Conservation (phyloP, 1,284 basidiomycete genomes). For the Amylostereum areolatum region DNA sequence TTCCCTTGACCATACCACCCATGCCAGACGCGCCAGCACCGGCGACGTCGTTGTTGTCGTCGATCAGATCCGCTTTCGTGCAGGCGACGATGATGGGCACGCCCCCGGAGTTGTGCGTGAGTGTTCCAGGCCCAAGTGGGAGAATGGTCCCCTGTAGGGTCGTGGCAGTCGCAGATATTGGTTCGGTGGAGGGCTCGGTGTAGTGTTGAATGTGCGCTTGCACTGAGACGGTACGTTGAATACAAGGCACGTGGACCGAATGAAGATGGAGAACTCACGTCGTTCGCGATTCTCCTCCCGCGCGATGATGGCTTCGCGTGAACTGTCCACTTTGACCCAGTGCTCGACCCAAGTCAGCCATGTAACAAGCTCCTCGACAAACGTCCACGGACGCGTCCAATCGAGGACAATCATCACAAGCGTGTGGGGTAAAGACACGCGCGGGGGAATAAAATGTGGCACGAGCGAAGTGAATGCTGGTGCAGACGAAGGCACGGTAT, state of each 20-base stretch:
- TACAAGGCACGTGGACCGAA: not conserved
- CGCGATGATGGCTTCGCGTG: conserved; percentile 62
- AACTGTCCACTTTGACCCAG: conserved; percentile 69
- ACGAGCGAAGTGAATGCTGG: conserved; percentile 72
- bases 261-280: conserved; percentile 46
- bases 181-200: conserved; percentile 69
- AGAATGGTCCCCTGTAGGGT: conserved; percentile 57
- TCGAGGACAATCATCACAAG: conserved; percentile 88
- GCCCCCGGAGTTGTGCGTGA: conserved; percentile 79
- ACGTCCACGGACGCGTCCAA: conserved; percentile 92
- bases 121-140: conserved; percentile 71
- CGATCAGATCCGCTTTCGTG: conserved; percentile 87
- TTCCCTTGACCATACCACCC: conserved; percentile 81
- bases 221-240: conserved; percentile 41
- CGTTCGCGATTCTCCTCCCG: conserved; percentile 79
- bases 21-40: conserved; percentile 64
- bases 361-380: conserved; percentile 79
- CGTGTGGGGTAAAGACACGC: conserved; percentile 67
- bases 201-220: conserved; percentile 88
- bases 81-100: conserved; percentile 88
- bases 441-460: conserved; percentile 77
- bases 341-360: conserved; percentile 85
- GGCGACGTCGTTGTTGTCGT: conserved; percentile 69
- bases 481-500: conserved; percentile 80
- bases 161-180: conserved; percentile 50